phyloP scores from a whole-genome alignment of 129 eudicot genomes.

The Escallonia rubra region DNA sequence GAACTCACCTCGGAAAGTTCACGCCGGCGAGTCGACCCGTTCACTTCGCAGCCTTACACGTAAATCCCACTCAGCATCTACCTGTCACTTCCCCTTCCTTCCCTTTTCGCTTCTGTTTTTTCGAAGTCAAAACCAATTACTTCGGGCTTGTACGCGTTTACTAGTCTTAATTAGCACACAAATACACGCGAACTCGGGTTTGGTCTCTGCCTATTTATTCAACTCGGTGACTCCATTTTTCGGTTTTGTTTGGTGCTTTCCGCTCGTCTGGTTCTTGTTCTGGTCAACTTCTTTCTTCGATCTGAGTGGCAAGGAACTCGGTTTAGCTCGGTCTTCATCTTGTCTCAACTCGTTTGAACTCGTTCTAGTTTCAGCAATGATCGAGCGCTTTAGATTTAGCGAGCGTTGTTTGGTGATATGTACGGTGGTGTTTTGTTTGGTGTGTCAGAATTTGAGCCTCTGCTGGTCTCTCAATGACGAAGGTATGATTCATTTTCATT shows the following conservation, averaged over 20 bases:
- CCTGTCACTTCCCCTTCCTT: background rate
- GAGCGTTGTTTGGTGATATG: constrained; percentile 14
- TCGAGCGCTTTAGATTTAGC: constrained; percentile 27
- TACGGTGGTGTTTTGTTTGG: constrained; percentile 19
- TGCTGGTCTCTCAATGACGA: constrained; percentile 45
- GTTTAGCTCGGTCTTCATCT: background rate
- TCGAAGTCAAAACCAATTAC: background rate
- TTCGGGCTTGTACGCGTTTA: background rate
- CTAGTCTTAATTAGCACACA: constrained; percentile 1
- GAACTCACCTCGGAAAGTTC: background rate
- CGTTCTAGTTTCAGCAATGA: constrained; percentile 15
- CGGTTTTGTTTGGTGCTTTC: background rate
- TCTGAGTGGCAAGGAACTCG: background rate
- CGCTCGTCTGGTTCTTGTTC: background rate
- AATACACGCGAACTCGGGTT: constrained; percentile 1
- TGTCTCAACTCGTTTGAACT: constrained; percentile 8
- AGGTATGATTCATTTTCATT: constrained; percentile 30
- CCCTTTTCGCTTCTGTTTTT: background rate
- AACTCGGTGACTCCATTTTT: background rate
- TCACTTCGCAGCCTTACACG: background rate
- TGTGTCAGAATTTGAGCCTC: constrained; percentile 24
- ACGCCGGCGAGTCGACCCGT: background rate
- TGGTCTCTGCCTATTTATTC: background rate
- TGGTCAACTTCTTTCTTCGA: background rate
- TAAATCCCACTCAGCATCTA: background rate